Base-by-base conservation (phyloP, 2,329 filamentous ascomycete genomes). In the Coleophoma eucalyptorum region DNA sequence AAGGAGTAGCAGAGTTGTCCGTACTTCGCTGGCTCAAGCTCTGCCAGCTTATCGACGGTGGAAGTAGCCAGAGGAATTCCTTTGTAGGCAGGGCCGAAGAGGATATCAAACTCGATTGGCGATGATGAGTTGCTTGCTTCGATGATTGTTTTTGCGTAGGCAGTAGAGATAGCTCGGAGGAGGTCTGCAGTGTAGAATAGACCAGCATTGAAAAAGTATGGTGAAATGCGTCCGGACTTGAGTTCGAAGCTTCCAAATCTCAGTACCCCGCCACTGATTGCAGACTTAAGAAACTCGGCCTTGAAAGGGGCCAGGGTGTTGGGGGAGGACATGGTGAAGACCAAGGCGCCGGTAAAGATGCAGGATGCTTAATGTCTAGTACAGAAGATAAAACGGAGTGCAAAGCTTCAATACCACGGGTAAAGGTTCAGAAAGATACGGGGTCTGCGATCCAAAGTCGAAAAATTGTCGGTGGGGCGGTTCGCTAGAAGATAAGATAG, bases 181-280 rank as follows among this genome's bases (percentile, higher is more conserved):
- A 96, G 81, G 55, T 85, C 79, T 19, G 87, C 87, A 48, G 85
- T 86, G 77, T 94, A 90, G 72, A 97, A 95, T 63, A 89, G 83
- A 53, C 92, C 91, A 43, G 92, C 91, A 71, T 96, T 97, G 84
- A 97, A 96, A 78, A 97, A 97, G 80, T 97, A 97, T 40, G 94
- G 94, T 12, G 91, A 96, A 43, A 38, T 35, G 64, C 93, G 89
- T 72, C 90, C 89, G 49, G 92, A 97, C 75, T 99, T 99, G 66
- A 99, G 83, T 62, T 87, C 89, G 74, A 90, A 94, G 67, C 79
- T 84, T 69, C 90, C 90, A 68, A 94, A 94, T 65, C 85, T 88
- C 59, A 94, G 81, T 62, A 89, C 84, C 56, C 80, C 79, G 62
- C 84, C 84, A 19, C 75, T 70, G 58, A 92, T 78, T 65, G 86